Evolutionary conservation across 305 asterid genomes (phyloP).

Genomic region (Nicotiana rustica): DNA sequence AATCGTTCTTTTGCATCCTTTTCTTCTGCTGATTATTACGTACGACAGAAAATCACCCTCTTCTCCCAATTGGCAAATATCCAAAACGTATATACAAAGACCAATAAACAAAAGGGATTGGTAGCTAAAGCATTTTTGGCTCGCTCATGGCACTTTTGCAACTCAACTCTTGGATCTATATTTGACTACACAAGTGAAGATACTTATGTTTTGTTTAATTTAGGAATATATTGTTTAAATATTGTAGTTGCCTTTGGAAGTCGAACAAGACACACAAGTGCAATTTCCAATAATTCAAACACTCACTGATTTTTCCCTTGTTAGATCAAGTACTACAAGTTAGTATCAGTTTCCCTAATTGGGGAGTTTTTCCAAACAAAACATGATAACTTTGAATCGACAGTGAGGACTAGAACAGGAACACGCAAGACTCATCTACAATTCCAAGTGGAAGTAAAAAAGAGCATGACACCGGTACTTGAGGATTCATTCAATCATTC

Average conservation of each 20-base stretch:
- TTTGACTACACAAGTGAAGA: background rate
- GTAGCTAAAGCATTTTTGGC: background rate
- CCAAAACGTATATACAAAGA: too few species aligned
- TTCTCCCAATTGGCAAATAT: background rate
- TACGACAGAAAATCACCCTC: background rate
- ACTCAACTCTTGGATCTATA: background rate
- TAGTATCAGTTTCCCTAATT: background rate
- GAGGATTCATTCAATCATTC: conserved; percentile 63
- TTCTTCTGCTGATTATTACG: background rate
- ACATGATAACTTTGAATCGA: background rate
- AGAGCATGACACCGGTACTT: background rate
- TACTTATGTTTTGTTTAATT: background rate
- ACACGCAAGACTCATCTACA: conserved; percentile 22
- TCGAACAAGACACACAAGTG: background rate
- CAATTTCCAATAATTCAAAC: background rate
- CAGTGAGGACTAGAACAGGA: background rate
- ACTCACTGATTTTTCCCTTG: background rate
- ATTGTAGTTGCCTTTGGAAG: background rate
- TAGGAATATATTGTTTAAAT: background rate
- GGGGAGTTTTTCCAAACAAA: background rate
- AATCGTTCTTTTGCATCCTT: background rate
- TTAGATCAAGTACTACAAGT: background rate
- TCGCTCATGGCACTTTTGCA: background rate
- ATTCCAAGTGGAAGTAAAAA: background rate
- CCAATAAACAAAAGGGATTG: too few species aligned